Evolutionary conservation across 306 rosid genomes (phyloP).

Genomic region (Pyrus betulifolia): DNA sequence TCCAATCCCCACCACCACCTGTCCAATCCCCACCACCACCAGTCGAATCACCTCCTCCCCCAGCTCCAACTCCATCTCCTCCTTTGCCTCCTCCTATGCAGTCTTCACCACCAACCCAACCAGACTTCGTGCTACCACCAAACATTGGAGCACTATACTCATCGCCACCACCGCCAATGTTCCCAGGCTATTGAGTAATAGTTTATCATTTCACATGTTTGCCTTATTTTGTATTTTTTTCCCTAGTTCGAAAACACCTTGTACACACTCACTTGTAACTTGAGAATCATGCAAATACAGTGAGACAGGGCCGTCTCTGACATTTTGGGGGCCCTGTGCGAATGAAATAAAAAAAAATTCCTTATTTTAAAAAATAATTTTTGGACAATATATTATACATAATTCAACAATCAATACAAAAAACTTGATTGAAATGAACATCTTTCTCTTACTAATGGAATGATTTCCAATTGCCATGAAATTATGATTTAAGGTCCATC

Average conservation of each 20-base stretch:
- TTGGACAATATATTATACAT: no score
- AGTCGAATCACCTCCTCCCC: neutral
- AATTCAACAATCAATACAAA: no score
- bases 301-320: neutral
- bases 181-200: conserved; percentile 39
- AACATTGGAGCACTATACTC: conserved; percentile 31
- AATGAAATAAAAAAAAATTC: no score
- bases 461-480: no score
- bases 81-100: neutral
- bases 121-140: conserved; percentile 37
- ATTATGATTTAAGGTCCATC: no score
- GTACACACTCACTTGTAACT: neutral
- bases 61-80: neutral
- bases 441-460: no score
- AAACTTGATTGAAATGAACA: no score
- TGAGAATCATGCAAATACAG: neutral
- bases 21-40: neutral
- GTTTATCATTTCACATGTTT: neutral
- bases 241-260: neutral
- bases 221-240: neutral
- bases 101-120: neutral
- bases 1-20: neutral
- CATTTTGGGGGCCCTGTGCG: no score
- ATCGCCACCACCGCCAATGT: conserved; percentile 67
- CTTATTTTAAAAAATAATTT: no score